Evolutionary conservation across 306 rosid genomes (phyloP), one percentile per base, ranked within the genome.

Genomic region (Trifolium repens): DNA sequence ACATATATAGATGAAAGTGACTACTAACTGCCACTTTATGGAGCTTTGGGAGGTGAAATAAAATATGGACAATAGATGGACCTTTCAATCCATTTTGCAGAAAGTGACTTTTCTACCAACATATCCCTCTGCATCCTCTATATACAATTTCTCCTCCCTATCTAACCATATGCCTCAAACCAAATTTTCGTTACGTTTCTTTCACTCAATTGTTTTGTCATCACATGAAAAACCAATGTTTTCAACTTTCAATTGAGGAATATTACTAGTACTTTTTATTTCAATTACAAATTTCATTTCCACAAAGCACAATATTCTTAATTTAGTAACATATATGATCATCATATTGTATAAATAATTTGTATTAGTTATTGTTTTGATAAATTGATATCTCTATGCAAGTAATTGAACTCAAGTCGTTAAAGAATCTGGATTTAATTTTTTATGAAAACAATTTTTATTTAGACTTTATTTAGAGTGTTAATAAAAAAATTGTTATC

Each of bases 101-200:
- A 78, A 70, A 70, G 77, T 49, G 82, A 78, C 82, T 71, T 61
- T 5, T 78, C 77, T 54, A 61, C 35, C 69, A 59, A 77, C 76
- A 37, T 44, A 58, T 58, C 16, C n/a, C 69, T 67, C 74, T 30
- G 10, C 7, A 58, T 40, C 14, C 22, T 32, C 54, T 14, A 5
- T 65, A 3, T 19, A 65, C 43, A 17, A 2, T 27, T 67, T 14
- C n/a, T 7, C 19, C 39, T 47, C 14, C 42, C 13, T 68, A 16
- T 64, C 47, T 8, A 37, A 4, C 4, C 69, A 13, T 39, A 37
- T 64, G 4, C 69, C 27, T 64, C 22, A 35, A n/a, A 63, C 69
- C 26, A 34, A 35, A 8, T 64, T 13, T 30, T 59, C 19, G 46
- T 62, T 62, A 62, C 67, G 67, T 67, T 67, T 46, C 57, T 67